Percentiles rank a stretch among this genome's conserved stretches.
These are phyloP conservation scores for Colletotrichum noveboracense DNA, from an alignment of 2,329 filamentous ascomycete genomes.

Conservation along the genomic window DNA sequence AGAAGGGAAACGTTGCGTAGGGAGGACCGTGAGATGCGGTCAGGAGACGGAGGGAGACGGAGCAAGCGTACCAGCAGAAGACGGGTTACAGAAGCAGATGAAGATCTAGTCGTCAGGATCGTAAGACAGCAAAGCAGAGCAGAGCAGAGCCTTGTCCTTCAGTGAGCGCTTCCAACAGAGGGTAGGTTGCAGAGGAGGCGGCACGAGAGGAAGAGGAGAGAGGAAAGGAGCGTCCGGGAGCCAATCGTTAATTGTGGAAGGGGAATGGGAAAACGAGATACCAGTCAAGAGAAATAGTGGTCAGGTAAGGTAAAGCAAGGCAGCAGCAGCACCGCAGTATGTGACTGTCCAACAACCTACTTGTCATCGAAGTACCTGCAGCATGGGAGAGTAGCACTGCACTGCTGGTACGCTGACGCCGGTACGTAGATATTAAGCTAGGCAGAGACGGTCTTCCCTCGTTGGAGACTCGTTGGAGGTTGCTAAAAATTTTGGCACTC, in stretches of 20 bases:
- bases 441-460: conserved; percentile 5
- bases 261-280: background rate
- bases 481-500: background rate
- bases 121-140: background rate
- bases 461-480: conserved; percentile 2
- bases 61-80: background rate
- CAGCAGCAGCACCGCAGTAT: background rate
- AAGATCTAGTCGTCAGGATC: background rate
- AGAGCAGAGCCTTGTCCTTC: background rate
- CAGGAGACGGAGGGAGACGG: background rate
- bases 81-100: background rate
- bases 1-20: background rate
- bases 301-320: background rate
- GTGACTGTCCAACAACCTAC: background rate
- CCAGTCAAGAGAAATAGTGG: background rate
- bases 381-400: background rate
- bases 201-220: background rate
- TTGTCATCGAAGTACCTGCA: background rate
- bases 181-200: background rate
- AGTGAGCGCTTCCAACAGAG: background rate
- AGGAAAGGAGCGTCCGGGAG: background rate
- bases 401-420: background rate
- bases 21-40: conserved; percentile 8
- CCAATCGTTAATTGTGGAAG: conserved; percentile 5
- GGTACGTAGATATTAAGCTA: conserved; percentile 8